A percentile compares a stretch with the other conserved stretches of the same genome.
Evolutionary conservation across 345 rosid species (phyloP).

Genomic region (Salix viminalis): DNA sequence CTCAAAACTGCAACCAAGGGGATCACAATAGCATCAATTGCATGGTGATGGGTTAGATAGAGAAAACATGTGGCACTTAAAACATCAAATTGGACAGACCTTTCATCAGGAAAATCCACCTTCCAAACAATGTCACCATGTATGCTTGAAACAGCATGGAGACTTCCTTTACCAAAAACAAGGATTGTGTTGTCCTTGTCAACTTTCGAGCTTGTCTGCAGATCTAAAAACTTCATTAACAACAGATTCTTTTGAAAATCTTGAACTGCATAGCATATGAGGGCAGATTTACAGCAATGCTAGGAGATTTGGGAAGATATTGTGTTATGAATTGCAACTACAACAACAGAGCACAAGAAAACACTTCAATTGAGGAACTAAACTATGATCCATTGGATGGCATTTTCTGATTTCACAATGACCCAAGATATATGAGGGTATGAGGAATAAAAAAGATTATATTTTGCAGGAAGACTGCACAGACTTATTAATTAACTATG

Average conservation of each 20-base stretch:
- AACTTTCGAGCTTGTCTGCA: constrained; percentile 61
- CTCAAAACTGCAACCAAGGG: constrained; percentile 55
- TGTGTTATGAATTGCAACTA: neutral
- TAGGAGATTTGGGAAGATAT: neutral
- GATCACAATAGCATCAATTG: constrained; percentile 15
- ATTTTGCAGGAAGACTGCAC: neutral
- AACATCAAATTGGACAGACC: constrained; percentile 45
- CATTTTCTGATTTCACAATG: neutral
- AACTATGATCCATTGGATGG: neutral
- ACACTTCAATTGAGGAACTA: neutral
- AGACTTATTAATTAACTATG: neutral
- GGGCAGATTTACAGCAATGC: neutral
- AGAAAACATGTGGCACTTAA: neutral
- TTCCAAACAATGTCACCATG: constrained; percentile 91
- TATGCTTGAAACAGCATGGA: constrained; percentile 78
- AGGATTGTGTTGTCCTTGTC: constrained; percentile 61
- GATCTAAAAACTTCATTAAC: constrained; percentile 12
- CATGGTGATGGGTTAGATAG: neutral
- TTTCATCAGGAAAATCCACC: constrained; percentile 67
- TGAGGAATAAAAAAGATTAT: neutral
- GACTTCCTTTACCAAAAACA: constrained; percentile 65
- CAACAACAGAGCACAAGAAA: neutral
- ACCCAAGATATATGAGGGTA: neutral
- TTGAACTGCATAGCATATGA: neutral
- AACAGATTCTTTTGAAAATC: neutral